phyloP scores from a whole-genome alignment of 768 basidiomycete species.

The Kwoniella bestiolae region DNA sequence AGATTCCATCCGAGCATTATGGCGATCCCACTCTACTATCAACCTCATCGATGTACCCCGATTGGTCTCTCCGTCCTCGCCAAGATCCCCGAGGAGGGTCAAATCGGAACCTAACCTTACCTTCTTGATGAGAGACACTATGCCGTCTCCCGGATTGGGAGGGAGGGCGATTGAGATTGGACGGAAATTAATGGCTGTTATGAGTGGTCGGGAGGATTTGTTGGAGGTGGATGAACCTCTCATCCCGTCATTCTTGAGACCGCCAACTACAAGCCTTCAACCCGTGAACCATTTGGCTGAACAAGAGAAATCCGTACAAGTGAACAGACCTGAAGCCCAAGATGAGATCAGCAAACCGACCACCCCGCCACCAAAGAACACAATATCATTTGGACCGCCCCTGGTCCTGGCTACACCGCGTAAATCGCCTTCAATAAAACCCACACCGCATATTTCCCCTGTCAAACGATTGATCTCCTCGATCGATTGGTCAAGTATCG shows the following conservation, averaged over 20 bases:
- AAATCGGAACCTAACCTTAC: slow-evolving; percentile 11
- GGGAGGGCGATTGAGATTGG: neutral
- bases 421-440: slow-evolving; percentile 1
- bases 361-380: neutral
- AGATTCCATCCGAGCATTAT: slow-evolving; percentile 30
- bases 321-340: no score
- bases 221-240: neutral
- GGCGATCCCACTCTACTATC: slow-evolving; percentile 28
- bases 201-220: neutral
- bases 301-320: neutral
- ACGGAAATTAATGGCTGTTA: neutral
- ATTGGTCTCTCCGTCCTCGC: slow-evolving; percentile 21
- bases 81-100: slow-evolving; percentile 11
- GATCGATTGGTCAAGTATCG: slow-evolving; percentile 13
- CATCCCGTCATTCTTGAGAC: neutral
- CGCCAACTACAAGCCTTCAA: neutral
- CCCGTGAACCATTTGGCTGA: neutral
- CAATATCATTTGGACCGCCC: neutral
- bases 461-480: slow-evolving; percentile 11
- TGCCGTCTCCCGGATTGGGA: neutral
- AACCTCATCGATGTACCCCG: slow-evolving; percentile 14
- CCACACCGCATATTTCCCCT: neutral
- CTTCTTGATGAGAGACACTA: neutral
- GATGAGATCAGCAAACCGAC: neutral
- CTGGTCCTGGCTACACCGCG: neutral